Base-by-base conservation (phyloP, 2,329 filamentous ascomycete species). In the Sclerotinia trifoliorum region DNA sequence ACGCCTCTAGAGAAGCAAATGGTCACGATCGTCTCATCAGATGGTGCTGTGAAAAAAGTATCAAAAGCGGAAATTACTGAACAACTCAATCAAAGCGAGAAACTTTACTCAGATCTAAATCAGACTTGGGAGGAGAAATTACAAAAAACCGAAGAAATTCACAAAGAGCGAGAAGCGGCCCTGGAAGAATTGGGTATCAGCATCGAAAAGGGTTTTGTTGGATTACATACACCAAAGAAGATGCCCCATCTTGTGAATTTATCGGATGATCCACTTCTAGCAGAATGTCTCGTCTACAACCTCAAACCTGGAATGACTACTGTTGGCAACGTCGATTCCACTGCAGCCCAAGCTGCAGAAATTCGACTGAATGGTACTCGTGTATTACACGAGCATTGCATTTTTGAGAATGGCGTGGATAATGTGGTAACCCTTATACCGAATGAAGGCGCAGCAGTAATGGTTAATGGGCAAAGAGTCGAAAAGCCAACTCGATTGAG, bases 81-180 rank as follows among this genome's bases (percentile, higher is more conserved):
- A 78, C 96, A 99, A 79, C 83, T 99, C 35, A 94, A 90, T 74
- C 95, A 98, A 78, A 97, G 93, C 72, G 95, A 99, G 80, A 99
- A 99, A 80, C 85, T 99, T 26, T 91, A 98, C 76, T 90, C 91
- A 62, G 95, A 99, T 78, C 86, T 99, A 66, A 99, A 99, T 76
- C 94, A 99, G 80, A 99, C 95, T 0, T 99, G 95, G 95, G 95
- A 99, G 81, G 88, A 99, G 81, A 98, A 98, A 80, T 82, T 99
- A 70, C 85, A 88, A 72, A 97, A 96, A 81, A 99, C 95, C 0
- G 95, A 99, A 78, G 89, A 94, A 74, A 98, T 99, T 67, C 95
- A 99, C 82, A 97, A 97, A 78, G 95, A 99, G 80, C 89, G 95
- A 73, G 95, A 99, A 80, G 88, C 93, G 60, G 95, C 95, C 13